Evolutionary conservation across 495 filamentous ascomycete genomes (phyloP).

Genomic region (Delitschia confertaspora): DNA sequence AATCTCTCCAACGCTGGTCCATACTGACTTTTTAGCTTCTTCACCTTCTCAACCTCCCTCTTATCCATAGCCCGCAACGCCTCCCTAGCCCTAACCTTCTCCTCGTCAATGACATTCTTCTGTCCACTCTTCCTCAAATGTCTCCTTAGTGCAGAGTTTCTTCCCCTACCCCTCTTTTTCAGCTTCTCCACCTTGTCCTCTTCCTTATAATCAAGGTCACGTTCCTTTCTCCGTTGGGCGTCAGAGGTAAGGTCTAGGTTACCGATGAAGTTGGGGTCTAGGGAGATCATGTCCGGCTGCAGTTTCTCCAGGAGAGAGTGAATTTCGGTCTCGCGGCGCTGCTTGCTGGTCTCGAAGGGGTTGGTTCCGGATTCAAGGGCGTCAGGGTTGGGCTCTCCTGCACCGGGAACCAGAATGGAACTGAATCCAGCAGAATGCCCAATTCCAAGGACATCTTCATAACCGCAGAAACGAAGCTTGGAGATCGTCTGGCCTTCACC

Average conservation of each 20-base stretch:
- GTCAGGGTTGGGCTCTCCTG: constrained; percentile 95
- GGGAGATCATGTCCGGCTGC: constrained; percentile 91
- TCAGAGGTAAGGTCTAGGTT: constrained; percentile 69
- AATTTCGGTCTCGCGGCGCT: constrained; percentile 90
- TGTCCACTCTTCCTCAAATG: constrained; percentile 81
- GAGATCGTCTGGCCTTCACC: constrained; percentile 77
- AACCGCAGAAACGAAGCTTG: constrained; percentile 82
- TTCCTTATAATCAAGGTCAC: constrained; percentile 63
- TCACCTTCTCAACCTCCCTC: constrained; percentile 55
- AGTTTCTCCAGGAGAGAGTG: constrained; percentile 83
- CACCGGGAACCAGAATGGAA: constrained; percentile 80
- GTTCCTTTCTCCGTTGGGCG: constrained; percentile 61
- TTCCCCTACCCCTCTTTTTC: constrained; percentile 72
- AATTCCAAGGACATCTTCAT: constrained; percentile 83
- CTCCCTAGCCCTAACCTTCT: constrained; percentile 57
- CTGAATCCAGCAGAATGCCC: constrained; percentile 80
- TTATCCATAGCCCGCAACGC: constrained; percentile 55
- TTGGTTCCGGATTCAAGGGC: constrained; percentile 67
- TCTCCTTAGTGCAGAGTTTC: constrained; percentile 79
- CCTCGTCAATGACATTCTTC: constrained; percentile 89
- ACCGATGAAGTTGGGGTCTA: constrained; percentile 85
- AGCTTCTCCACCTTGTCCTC: constrained; percentile 60
- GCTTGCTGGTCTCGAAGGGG: constrained; percentile 91
- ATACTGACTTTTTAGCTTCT: constrained; percentile 51
- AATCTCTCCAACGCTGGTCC: constrained; percentile 68